These are phyloP conservation scores for Artemisia argyi DNA, from an alignment of 129 eudicot species.

Conservation along the genomic window DNA sequence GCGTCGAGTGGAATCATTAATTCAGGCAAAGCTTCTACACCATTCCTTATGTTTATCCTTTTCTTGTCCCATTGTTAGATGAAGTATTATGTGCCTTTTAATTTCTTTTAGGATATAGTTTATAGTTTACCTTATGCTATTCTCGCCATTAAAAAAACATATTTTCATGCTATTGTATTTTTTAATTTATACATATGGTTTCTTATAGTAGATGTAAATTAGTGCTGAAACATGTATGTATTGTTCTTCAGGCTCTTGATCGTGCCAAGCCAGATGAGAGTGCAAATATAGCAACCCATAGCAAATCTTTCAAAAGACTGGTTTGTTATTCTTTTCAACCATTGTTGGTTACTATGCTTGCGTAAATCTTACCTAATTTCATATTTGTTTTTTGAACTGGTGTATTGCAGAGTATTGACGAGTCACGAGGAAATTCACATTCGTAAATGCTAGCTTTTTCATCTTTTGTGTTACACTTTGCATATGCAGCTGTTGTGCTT, in stretches of 20 bases:
- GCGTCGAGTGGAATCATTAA: constrained; percentile 91
- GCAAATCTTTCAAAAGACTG: constrained; percentile 69
- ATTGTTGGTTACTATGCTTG: constrained; percentile 8
- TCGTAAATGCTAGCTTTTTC: constrained; percentile 29
- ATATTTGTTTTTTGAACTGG: not conserved
- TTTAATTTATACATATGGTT: not conserved
- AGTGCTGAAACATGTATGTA: constrained; percentile 19
- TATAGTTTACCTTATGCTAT: too few species aligned
- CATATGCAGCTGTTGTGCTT: constrained; percentile 26
- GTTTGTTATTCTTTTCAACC: constrained; percentile 28
- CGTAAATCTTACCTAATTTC: constrained; percentile 2
- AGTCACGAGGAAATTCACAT: constrained; percentile 41
- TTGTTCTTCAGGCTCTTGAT: constrained; percentile 57
- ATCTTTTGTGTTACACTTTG: constrained; percentile 26
- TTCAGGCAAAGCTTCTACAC: constrained; percentile 52
- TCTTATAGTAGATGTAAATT: constrained; percentile 2
- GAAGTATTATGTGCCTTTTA: not conserved
- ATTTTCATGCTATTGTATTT: not conserved
- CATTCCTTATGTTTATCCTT: not conserved
- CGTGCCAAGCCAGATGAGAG: constrained; percentile 77
- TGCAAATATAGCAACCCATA: constrained; percentile 44
- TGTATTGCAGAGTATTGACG: constrained; percentile 52
- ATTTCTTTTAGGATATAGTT: not conserved
- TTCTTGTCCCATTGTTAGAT: not conserved
- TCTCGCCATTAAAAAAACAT: too few species aligned